Percentiles rank a stretch among this genome's conserved stretches.
These are phyloP conservation scores for Vigna angularis DNA, from an alignment of 306 rosid species.

Conservation along the genomic window DNA sequence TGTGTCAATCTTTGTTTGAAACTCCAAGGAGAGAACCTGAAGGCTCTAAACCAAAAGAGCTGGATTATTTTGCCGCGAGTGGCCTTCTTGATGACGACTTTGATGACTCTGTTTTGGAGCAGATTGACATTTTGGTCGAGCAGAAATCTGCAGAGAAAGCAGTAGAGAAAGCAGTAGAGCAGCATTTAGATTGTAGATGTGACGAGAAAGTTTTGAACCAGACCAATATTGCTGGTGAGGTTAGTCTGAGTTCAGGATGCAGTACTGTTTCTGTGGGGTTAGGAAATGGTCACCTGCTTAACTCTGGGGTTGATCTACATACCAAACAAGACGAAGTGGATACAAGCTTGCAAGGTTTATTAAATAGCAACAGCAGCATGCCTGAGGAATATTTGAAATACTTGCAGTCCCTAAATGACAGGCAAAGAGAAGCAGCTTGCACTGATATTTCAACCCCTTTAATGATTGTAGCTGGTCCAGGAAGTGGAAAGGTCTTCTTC, in stretches of 20 bases:
- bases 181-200: conserved; percentile 30
- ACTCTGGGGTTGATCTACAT: conserved; percentile 42
- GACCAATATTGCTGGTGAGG: conserved; percentile 36
- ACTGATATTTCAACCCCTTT: conserved; percentile 76
- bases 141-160: conserved; percentile 58
- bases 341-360: conserved; percentile 21
- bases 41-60: conserved; percentile 26
- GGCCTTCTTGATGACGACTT: conserved; percentile 65
- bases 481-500: conserved; percentile 88
- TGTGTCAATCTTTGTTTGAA: conserved; percentile 41
- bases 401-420: conserved; percentile 70
- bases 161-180: conserved; percentile 39
- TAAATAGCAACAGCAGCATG: conserved; percentile 53
- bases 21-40: conserved; percentile 59
- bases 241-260: conserved; percentile 26
- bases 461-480: conserved; percentile 94
- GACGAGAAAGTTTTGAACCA: conserved; percentile 27
- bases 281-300: conserved; percentile 44
- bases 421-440: conserved; percentile 93
- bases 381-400: conserved; percentile 76
- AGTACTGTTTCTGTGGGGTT: conserved; percentile 29
- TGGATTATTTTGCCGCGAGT: conserved; percentile 47
- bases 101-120: conserved; percentile 69
- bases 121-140: conserved; percentile 70
- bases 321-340: conserved; percentile 39